Evolutionary conservation across 2,329 filamentous ascomycete genomes (phyloP), one percentile per base, ranked within the genome.

Genomic region (Aspergillus sclerotialis): DNA sequence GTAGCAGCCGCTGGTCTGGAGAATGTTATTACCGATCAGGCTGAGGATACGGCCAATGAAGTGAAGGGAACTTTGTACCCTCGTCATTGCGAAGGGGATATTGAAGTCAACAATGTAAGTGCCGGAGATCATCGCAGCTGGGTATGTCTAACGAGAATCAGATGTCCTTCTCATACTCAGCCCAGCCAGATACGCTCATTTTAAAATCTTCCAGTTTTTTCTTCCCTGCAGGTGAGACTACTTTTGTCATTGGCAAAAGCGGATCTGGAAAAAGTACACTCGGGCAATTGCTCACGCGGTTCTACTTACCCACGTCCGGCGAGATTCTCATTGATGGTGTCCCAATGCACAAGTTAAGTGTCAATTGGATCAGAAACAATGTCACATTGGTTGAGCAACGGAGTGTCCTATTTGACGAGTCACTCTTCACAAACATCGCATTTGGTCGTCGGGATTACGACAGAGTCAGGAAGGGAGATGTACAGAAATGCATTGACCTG

Each of bases 231-330:
- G 81, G 84, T 0, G 70, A 84, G 41, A 78, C 82, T 3, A 86
- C 80, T 0, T 95, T 92, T 50, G 69, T 96, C 2, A 76, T 95
- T 32, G 92, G 90, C 0, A 75, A 73, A 49, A 94, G 87, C 50
- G 92, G 92, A 0, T 94, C 86, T 2, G 90, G 90, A 0, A 96
- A 96, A 58, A 94, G 87, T 47, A 96, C 90, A 0, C 53, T 96
- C 1, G 80, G 82, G 1, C 87, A 86, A 52, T 69, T 96, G 1
- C 69, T 96, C 1, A 70, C 88, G 32, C 76, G 80, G 9, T 84
- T 93, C 47, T 94, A 95, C 52, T 67, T 75, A 5, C 76, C 84
- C 0, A 58, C 64, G 0, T 64, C 64, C 0, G 90, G 89, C 0
- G 58, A 73, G 0, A 79, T 95, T 11, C 55, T 72, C 0, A 64